phyloP scores from a whole-genome alignment of 495 filamentous ascomycete genomes.

The Penicillium tannophilum region DNA sequence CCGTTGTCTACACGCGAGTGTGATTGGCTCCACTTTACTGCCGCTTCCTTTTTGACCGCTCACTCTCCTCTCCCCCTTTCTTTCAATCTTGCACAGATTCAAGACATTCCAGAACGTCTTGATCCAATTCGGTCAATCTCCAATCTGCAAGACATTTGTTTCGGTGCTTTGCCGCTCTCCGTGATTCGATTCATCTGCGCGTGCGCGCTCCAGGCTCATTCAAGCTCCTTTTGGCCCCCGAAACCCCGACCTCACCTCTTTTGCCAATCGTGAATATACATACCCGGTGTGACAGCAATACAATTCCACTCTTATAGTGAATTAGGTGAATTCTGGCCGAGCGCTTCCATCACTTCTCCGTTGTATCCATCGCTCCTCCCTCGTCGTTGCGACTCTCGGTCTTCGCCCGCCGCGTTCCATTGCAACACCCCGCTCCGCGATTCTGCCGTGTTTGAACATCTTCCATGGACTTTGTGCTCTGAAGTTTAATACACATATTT shows the following conservation, averaged over 20 bases:
- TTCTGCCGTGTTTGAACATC: conserved; percentile 20
- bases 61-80: conserved; percentile 27
- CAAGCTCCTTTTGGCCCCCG: conserved; percentile 7
- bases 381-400: background rate
- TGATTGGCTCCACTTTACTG: conserved; percentile 30
- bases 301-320: background rate
- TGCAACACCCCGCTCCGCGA: conserved; percentile 25
- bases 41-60: conserved; percentile 23
- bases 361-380: background rate
- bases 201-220: conserved; percentile 6
- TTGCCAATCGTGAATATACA: conserved; percentile 24
- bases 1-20: conserved; percentile 6
- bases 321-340: background rate
- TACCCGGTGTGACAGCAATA: conserved; percentile 9
- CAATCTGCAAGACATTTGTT: conserved; percentile 3
- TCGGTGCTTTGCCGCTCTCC: background rate
- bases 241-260: conserved; percentile 6
- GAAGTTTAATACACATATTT: conserved; percentile 7
- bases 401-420: conserved; percentile 16
- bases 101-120: conserved; percentile 5
- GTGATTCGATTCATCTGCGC: conserved; percentile 1
- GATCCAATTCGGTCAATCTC: background rate
- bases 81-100: background rate
- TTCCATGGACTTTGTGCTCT: conserved; percentile 24
- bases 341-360: background rate